Percentiles rank a stretch among this genome's conserved stretches.
Conservation (phyloP, 805 yeast genomes). For the Metschnikowia similis region DNA sequence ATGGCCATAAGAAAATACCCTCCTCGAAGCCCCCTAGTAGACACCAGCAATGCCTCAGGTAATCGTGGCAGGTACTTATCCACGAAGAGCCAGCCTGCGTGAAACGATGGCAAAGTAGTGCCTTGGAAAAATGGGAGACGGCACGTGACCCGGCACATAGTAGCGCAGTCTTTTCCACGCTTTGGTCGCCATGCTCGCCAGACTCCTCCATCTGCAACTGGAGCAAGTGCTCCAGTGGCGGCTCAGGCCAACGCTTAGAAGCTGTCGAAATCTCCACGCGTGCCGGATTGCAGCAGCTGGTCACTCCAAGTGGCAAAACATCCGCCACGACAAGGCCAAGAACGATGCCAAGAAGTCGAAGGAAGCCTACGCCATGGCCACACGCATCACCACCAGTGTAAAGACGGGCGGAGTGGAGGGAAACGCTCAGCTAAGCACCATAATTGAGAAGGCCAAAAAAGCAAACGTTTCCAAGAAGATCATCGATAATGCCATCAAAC, state of each 20-base stretch:
- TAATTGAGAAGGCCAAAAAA: slow-evolving; percentile 73
- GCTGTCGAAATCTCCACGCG: slow-evolving; percentile 13
- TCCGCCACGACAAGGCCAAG: slow-evolving; percentile 89
- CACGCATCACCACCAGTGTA: slow-evolving; percentile 71
- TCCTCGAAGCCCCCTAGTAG: no score
- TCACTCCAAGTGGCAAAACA: slow-evolving; percentile 93
- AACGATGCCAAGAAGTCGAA: slow-evolving; percentile 78
- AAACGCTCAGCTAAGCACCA: slow-evolving; percentile 58
- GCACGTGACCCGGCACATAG: neutral
- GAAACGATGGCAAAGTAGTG: no score
- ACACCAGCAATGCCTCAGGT: no score
- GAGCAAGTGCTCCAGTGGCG: neutral
- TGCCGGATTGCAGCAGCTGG: slow-evolving; percentile 48
- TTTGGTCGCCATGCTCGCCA: neutral
- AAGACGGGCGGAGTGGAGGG: slow-evolving; percentile 68
- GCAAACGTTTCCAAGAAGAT: slow-evolving; percentile 77
- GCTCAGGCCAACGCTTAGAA: neutral
- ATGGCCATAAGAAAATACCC: no score
- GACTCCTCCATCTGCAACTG: neutral
- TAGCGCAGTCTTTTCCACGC: neutral
- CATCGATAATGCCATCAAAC: slow-evolving; percentile 79
- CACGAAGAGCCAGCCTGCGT: no score
- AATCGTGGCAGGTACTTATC: no score
- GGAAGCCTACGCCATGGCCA: slow-evolving; percentile 65
- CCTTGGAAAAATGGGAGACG: no score